Conservation (phyloP, 225 moss, liverwort and hornwort genomes). For the Climacium dendroides region DNA sequence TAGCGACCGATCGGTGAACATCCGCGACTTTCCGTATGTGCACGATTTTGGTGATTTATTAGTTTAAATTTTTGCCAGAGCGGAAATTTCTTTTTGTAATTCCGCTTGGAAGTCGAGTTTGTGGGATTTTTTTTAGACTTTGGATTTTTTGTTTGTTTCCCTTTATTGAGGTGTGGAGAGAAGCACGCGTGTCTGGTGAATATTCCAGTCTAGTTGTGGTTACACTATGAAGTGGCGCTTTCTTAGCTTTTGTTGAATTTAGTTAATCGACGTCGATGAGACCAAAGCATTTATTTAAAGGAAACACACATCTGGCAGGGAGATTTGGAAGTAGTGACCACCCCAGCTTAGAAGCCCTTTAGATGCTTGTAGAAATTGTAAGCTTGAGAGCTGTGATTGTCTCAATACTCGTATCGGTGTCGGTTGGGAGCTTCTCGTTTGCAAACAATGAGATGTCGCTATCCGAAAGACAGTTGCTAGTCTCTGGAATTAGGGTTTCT, state of each 20-base stretch:
- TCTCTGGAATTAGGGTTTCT: constrained; percentile 22
- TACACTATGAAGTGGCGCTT: not conserved
- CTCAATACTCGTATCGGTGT: not conserved
- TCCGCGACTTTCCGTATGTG: not conserved
- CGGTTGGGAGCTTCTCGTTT: not conserved
- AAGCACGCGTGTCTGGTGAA: not conserved
- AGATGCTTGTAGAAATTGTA: not conserved
- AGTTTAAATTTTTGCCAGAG: not conserved
- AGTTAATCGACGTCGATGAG: not conserved
- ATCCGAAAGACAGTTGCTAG: not conserved
- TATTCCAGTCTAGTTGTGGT: not conserved
- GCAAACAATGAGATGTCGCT: not conserved
- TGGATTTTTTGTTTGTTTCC: not conserved
- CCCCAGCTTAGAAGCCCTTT: too few species aligned
- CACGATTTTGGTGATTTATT: not conserved
- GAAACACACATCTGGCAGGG: not conserved
- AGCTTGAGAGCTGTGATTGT: not conserved
- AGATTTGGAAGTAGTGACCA: not conserved
- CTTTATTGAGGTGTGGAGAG: not conserved
- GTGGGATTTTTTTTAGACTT: not conserved
- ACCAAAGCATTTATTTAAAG: not conserved
- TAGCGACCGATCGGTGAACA: constrained; percentile 3
- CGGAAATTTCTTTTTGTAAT: not conserved
- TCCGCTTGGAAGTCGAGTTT: not conserved
- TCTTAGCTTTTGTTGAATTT: not conserved